Evolutionary conservation across 768 basidiomycete species (phyloP), one percentile per base, ranked within the genome.

Genomic region (Tricholoma saponaceum): DNA sequence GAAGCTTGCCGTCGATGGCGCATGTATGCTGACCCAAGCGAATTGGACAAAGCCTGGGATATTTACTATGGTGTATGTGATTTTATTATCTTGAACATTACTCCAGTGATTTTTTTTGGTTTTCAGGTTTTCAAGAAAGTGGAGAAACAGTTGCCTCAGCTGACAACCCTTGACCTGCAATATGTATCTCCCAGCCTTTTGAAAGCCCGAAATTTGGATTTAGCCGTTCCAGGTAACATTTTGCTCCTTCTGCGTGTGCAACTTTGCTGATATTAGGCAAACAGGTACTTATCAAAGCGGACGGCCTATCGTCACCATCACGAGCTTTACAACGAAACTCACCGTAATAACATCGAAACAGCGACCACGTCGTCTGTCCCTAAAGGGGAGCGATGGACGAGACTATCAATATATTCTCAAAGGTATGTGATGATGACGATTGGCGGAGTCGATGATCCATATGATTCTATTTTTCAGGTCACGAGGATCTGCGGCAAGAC

Each of bases 401-500:
- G 97, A 98, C 61, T 96, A 98, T 66, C 87, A 93, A 66, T 99
- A 92, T 69, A 64, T 81, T 30, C 79, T 99, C 54, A 99, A 99
- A 81, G 97, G 93, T 90, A 59, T 5, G 62, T 57, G 8, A 10
- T 25, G 14, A 32, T 23, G n/a, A 28, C 14, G 16, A 16, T 16
- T 32, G 8, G 5, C 23, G 20, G 6, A 28, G 7, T 10, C 44
- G 13, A 43, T 43, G 23, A 8, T 20, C 20, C 20, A 50, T 47
- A 59, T 51, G 58, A 2, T 50, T 41, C 26, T n/a, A 52, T 9
- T 26, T 55, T 47, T 10, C 60, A 95, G 94, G 97, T 7, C 97
- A 99, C 71, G 97, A 99, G 75, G 97, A 99, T 76, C 79, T 99
- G 52, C 94, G 97, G 39, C 97, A 98, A 73, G 97, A 99, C 69